Base-by-base conservation (phyloP, 2,329 filamentous ascomycete species). In the Arachnopeziza araneosa region DNA sequence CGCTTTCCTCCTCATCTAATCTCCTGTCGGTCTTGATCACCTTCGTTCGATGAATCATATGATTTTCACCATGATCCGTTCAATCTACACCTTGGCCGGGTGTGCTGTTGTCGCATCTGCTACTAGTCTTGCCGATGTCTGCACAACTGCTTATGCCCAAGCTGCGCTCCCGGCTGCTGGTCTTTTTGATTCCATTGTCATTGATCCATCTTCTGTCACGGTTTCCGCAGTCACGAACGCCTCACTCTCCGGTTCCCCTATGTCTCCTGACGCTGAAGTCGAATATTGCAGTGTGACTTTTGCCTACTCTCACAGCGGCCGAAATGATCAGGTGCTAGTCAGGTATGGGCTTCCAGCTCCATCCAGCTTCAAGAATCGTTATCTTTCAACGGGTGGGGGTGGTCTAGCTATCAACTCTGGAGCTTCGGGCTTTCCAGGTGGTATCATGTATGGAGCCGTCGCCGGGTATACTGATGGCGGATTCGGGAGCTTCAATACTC, bases 401-500 rank as follows among this genome's bases (percentile, higher is more conserved):
- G 78, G 77, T 1, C 79, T 73, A 68, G 70, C 73, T 19, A 71
- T 78, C n/a, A 70, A 66, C 51, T 69, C 62, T 51, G 36, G 36
- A 14, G 17, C 36, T 44, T 3, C 19, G n/a, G 73, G 68, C 57
- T 70, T 74, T 2, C 76, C 75, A 7, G 75, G 75, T 30, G 75
- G 77, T 58, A 71, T 79, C 21, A 59, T 67, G 22, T 79, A 79
- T 53, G 76, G 76, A 50, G 76, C 77, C 23, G 74, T 66, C 1
- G 67, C 69, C 0, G 78, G 77, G 55, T 72, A 72, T 51, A 79
- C 77, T 3, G 73, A 75, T 55, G 77, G 72, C 14, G 78, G 78
- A 2, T 80, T 78, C 59, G 76, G 74, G 55, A 75, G 74, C 19
- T 78, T 79, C 66, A 67, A 68, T 62, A 67, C 69, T 59, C 73